Percentiles rank a stretch among this genome's conserved stretches.
phyloP scores from a whole-genome alignment of 2,329 filamentous ascomycete species.

The Alternaria infectoria region DNA sequence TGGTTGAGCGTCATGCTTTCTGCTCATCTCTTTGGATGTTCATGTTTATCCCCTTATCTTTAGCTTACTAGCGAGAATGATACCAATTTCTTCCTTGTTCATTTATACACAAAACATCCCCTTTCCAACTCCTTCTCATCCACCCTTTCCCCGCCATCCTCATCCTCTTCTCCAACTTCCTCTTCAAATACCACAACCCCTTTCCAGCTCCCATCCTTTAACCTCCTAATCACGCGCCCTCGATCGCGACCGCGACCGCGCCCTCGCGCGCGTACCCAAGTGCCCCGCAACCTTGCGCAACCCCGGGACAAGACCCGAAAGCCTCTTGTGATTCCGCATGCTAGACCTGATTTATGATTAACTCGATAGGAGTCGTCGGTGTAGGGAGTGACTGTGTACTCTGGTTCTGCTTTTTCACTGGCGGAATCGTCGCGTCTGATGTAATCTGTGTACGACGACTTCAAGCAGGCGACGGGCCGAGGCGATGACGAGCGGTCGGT shows the following conservation, averaged over 20 bases:
- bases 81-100: not conserved
- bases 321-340: not conserved
- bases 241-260: not conserved
- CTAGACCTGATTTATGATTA: not conserved
- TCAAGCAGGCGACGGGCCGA: not conserved
- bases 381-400: not conserved
- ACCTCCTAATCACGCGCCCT: not conserved
- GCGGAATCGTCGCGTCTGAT: not conserved
- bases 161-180: too few relatives aligned
- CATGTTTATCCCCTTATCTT: too few relatives aligned
- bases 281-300: not conserved
- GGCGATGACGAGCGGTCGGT: not conserved
- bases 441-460: not conserved
- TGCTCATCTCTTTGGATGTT: not conserved
- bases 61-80: not conserved
- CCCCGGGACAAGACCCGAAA: not conserved
- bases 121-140: not conserved
- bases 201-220: not conserved
- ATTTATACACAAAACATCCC: not conserved
- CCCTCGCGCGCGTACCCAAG: not conserved
- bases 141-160: too few relatives aligned
- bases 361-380: not conserved
- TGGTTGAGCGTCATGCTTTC: not conserved
- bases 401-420: not conserved
- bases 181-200: too few relatives aligned